These are phyloP conservation scores for Heracleum sosnowskyi DNA, from an alignment of 129 eudicot species.

Conservation along the genomic window DNA sequence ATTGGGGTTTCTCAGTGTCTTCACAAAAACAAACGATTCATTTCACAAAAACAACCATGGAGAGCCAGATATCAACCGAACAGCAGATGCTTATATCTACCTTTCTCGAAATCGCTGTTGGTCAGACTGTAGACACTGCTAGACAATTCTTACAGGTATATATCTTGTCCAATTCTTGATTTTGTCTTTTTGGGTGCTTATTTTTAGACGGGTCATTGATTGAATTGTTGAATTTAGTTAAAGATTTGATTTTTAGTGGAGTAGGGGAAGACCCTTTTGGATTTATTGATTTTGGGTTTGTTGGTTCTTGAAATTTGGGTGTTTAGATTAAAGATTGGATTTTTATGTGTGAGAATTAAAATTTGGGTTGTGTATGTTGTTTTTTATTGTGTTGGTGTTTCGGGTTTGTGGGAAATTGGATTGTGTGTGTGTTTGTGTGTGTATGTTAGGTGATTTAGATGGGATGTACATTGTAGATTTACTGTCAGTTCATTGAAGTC, in stretches of 20 bases:
- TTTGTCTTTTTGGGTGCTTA: not conserved
- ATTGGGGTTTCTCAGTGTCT: not conserved
- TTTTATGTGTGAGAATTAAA: not conserved
- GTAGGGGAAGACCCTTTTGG: not conserved
- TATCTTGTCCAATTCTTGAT: not conserved
- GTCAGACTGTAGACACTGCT: constrained; percentile 83
- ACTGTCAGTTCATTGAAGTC: not conserved
- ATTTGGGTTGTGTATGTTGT: too few relatives aligned
- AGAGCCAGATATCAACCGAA: constrained; percentile 38
- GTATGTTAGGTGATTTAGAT: not conserved
- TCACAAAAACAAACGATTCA: not conserved
- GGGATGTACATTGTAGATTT: not conserved
- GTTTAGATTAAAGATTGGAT: not conserved
- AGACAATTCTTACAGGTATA: constrained; percentile 82
- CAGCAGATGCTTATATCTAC: constrained; percentile 66
- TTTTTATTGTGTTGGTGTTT: not conserved
- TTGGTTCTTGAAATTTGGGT: not conserved
- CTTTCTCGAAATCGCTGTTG: constrained; percentile 93
- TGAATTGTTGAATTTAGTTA: not conserved
- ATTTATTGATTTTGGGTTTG: not conserved
- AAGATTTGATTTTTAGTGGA: not conserved
- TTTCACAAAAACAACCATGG: constrained; percentile 32
- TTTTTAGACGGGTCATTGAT: not conserved
- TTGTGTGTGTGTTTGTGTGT: not conserved
- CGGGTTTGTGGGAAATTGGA: not conserved